A percentile compares a stretch with the other conserved stretches of the same genome.
phyloP scores from a whole-genome alignment of 768 basidiomycete genomes.

The Tulasnella sp. region DNA sequence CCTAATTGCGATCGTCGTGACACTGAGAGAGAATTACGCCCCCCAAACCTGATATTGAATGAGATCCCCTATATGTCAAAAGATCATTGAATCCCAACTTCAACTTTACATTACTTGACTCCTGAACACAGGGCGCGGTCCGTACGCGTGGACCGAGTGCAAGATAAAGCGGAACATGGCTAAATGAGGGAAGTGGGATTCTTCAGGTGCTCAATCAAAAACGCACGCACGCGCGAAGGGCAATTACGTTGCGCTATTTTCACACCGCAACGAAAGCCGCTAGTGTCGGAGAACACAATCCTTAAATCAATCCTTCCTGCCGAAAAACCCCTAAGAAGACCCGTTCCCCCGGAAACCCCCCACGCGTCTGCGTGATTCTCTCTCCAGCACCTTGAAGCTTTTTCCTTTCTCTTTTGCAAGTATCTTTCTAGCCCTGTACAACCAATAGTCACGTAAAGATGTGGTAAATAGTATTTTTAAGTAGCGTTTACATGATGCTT shows the following conservation, averaged over 20 bases:
- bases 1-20: constrained; percentile 9
- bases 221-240: background rate
- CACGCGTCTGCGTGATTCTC: background rate
- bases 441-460: background rate
- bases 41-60: background rate
- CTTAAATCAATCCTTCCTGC: background rate
- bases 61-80: constrained; percentile 6
- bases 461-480: background rate
- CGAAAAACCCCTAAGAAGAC: background rate
- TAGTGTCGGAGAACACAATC: constrained; percentile 19
- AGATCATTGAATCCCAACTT: background rate
- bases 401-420: background rate
- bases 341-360: background rate
- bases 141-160: background rate
- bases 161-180: constrained; percentile 4
- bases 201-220: background rate
- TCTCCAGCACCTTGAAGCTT: too few species aligned
- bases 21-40: background rate
- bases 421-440: background rate
- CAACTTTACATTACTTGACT: background rate
- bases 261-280: constrained; percentile 11
- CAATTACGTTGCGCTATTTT: background rate
- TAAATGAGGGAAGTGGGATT: background rate
- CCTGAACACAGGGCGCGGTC: background rate
- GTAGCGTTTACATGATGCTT: background rate